phyloP scores from a whole-genome alignment of 176 grass and related monocot genomes.

The Stipa capillata region DNA sequence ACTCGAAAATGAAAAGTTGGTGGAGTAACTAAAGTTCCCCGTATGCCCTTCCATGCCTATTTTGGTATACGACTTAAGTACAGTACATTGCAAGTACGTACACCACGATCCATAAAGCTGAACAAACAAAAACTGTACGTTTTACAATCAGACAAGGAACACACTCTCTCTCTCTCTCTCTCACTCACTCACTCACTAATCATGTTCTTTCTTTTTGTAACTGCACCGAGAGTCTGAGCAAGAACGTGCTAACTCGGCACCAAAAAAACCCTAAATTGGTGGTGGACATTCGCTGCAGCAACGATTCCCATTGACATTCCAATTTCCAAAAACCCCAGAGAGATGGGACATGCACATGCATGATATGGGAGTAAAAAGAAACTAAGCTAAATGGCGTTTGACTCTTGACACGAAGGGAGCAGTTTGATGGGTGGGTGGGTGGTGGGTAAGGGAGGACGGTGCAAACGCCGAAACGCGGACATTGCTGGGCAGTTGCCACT shows the following conservation, averaged over 20 bases:
- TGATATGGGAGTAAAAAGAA: background rate
- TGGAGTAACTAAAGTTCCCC: too few relatives aligned
- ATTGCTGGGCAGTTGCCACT: background rate
- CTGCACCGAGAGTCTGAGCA: background rate
- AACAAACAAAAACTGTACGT: background rate
- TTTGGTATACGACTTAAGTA: too few relatives aligned
- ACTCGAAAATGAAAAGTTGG: too few relatives aligned
- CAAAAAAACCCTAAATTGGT: background rate
- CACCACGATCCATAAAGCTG: background rate
- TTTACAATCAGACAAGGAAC: background rate
- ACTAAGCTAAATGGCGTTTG: background rate
- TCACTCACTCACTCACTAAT: background rate
- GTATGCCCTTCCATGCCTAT: background rate
- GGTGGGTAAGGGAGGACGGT: too few relatives aligned
- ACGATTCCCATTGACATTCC: background rate
- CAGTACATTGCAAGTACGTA: background rate
- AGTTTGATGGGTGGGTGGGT: too few relatives aligned
- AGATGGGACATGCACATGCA: background rate
- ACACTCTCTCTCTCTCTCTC: background rate
- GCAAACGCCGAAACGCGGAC: background rate
- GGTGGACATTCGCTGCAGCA: background rate
- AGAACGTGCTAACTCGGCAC: background rate
- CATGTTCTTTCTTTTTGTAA: background rate
- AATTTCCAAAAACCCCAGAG: background rate
- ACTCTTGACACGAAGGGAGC: background rate